Conservation (phyloP, 371 early-diverging fungal genomes). For the Massospora cicadina region DNA sequence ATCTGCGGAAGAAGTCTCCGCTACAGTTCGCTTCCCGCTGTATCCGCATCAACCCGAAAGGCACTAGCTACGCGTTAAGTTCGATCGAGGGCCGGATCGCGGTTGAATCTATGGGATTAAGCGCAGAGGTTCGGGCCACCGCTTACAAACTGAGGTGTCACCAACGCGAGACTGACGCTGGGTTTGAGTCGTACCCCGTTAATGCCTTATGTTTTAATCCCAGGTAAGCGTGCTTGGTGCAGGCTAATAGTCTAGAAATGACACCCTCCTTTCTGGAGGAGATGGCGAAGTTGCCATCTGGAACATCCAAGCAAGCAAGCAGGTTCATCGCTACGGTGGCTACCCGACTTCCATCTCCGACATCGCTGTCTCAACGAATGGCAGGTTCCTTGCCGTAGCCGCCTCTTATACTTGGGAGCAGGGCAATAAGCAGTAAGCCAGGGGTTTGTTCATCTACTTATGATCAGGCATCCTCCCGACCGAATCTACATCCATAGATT, state of each 20-base stretch:
- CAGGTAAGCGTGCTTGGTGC: neutral
- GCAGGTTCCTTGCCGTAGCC: constrained; percentile 66
- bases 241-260: constrained; percentile 79
- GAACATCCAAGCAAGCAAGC: constrained; percentile 82
- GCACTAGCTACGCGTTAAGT: constrained; percentile 57
- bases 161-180: constrained; percentile 49
- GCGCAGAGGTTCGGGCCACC: constrained; percentile 36
- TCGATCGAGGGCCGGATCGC: constrained; percentile 92
- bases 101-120: constrained; percentile 75
- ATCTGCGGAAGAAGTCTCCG: constrained; percentile 55
- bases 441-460: constrained; percentile 15
- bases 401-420: constrained; percentile 87
- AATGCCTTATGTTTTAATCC: constrained; percentile 30
- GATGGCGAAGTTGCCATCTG: constrained; percentile 85
- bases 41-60: constrained; percentile 64
- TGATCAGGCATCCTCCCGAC: constrained; percentile 48
- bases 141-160: constrained; percentile 95
- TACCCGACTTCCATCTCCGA: constrained; percentile 72
- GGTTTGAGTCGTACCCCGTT: constrained; percentile 83
- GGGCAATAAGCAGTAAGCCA: constrained; percentile 51
- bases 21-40: constrained; percentile 69
- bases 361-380: constrained; percentile 64
- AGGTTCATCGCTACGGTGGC: constrained; percentile 53
- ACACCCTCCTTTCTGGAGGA: constrained; percentile 86
- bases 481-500: constrained; percentile 54